Base-by-base conservation (phyloP, 106 monocot species). In the Chionographis japonica region DNA sequence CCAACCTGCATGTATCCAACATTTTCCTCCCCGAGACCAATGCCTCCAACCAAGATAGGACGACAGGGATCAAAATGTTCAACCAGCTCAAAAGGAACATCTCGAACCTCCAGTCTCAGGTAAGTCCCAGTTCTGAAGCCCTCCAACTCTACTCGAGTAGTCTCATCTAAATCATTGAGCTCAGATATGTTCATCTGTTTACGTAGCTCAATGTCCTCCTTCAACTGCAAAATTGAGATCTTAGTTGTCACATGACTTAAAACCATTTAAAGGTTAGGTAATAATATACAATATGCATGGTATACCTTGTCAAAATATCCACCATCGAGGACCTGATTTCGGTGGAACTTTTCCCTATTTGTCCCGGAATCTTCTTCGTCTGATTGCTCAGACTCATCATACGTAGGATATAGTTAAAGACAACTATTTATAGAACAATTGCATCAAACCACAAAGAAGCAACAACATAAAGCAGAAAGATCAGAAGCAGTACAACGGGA, bases 1-100 rank as follows among this genome's bases (percentile, higher is more conserved):
- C 75, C 27, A 63, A 98, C 98, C 98, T 98, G 98, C 98, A 93
- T 98, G 68, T 81, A 98, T 53, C 98, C 98, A 61, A 75, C 66
- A 68, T 90, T 87, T 57, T 93, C 98, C 60, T 98, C 98, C 2
- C 90, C 92, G 42, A 89, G 74, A 49, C 85, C 80, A 75, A 93
- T 77, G 55, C 98, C 98, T 43, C 98, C 98, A 70, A 98, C 82
- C n/a, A 98, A 54, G 63, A 98, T 71, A 61, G 98, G 98, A 64
- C 85, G 92, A 17, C 62, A 58, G 3, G 98, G 98, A 79, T 98
- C 87, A 79, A 98, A 98, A 87, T 98, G 72, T 62, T 98, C 98
- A 56, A 98, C 87, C 82, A 98, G 77, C 77, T 98, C 92, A 81
- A 64, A 87, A n/a, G 98, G 92, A 78, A 98, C 93, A 76, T 79